Conservation (phyloP, 306 rosid genomes). For the Pueraria montana region DNA sequence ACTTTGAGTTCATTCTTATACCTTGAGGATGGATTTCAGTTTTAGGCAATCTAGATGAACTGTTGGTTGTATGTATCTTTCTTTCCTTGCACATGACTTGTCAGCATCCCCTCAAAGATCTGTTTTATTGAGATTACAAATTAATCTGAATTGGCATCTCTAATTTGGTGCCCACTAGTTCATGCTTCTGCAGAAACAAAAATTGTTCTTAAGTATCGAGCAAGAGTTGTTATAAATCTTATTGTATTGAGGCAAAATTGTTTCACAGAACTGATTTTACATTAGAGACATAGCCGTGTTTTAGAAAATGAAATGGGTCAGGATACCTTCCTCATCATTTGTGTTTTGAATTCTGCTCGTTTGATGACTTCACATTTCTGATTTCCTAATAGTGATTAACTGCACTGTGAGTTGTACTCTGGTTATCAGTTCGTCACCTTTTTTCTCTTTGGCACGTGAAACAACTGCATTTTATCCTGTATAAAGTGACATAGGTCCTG, state of each 20-base stretch:
- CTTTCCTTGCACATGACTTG: background rate
- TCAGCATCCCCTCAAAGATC: background rate
- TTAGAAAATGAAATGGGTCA: conserved; percentile 14
- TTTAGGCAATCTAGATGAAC: background rate
- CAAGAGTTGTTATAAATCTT: background rate
- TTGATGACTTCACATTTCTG: background rate
- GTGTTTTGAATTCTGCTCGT: conserved; percentile 1
- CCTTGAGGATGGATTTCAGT: background rate
- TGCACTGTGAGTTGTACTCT: background rate
- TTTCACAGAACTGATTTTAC: background rate
- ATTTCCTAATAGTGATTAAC: background rate
- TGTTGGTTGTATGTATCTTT: background rate
- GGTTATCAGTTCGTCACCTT: background rate
- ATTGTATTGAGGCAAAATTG: background rate
- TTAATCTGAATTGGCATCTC: conserved; percentile 35
- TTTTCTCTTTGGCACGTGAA: background rate
- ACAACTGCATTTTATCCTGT: background rate
- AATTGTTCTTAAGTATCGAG: background rate
- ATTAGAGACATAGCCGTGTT: background rate
- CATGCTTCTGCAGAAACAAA: background rate
- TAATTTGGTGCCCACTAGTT: conserved; percentile 42
- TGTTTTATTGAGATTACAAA: conserved; percentile 13
- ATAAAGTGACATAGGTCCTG: background rate
- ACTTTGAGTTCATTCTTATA: conserved; percentile 24
- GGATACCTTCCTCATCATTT: background rate